Percentiles rank a stretch among this genome's conserved stretches.
Evolutionary conservation across 805 yeast genomes (phyloP).

Genomic region (Wickerhamiella spandovensis): DNA sequence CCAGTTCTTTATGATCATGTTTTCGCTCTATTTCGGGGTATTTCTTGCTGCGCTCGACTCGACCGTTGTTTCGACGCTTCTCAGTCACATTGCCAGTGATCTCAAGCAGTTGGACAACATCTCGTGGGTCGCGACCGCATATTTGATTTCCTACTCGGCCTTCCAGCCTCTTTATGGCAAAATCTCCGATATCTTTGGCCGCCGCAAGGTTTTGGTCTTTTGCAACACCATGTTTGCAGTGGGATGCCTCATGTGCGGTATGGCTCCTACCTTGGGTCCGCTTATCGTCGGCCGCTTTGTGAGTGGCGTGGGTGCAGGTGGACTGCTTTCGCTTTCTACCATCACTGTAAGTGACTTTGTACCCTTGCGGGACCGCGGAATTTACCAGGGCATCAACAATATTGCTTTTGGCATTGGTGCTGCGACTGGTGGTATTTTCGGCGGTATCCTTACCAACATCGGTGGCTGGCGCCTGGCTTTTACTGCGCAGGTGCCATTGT

Average conservation of each 20-base stretch:
- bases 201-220: slow-evolving; percentile 29
- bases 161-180: slow-evolving; percentile 67
- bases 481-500: slow-evolving; percentile 28
- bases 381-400: slow-evolving; percentile 73
- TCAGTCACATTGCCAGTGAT: slow-evolving; percentile 46
- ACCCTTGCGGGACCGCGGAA: slow-evolving; percentile 61
- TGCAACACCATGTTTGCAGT: slow-evolving; percentile 32
- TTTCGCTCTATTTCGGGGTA: slow-evolving; percentile 23
- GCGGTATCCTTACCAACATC: slow-evolving; percentile 39
- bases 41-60: slow-evolving; percentile 44
- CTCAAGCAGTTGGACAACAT: slow-evolving; percentile 38
- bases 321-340: slow-evolving; percentile 61
- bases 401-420: slow-evolving; percentile 67
- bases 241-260: slow-evolving; percentile 42
- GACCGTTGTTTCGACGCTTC: slow-evolving; percentile 45
- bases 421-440: slow-evolving; percentile 48
- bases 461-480: slow-evolving; percentile 53
- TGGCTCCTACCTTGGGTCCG: slow-evolving; percentile 39
- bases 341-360: slow-evolving; percentile 67
- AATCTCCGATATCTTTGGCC: slow-evolving; percentile 43
- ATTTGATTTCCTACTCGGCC: slow-evolving; percentile 54
- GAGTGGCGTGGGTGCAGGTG: slow-evolving; percentile 89
- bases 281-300: slow-evolving; percentile 62
- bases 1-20: slow-evolving; percentile 12
- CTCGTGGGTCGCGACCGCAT: slow-evolving; percentile 64